Evolutionary conservation across 2,329 filamentous ascomycete species (phyloP), one percentile per base, ranked within the genome.

Genomic region (Ophiostoma sp.): DNA sequence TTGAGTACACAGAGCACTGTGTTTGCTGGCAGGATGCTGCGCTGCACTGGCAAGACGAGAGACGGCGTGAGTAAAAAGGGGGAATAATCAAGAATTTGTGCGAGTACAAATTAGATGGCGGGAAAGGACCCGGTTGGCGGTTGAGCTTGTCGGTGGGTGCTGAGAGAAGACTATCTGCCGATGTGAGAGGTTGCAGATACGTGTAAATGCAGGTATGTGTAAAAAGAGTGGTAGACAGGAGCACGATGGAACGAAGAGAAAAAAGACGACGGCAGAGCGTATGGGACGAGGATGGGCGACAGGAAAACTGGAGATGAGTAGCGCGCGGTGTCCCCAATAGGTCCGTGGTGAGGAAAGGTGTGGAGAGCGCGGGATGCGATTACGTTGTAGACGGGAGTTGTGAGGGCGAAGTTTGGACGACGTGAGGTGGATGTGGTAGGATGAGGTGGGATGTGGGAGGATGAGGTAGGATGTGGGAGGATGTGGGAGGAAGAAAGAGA

Each of bases 271-370:
- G 27, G 18, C 5, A 58, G 4, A 5, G 18, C 52, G 18, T 58
- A n/a, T 38, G 16, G 52, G 11, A 60, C 3, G 27, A 38, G 55
- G 42, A 44, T 12, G 11, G 11, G 11, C 38, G 55, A 27, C 55
- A 60, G 27, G 55, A 60, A 60, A 60, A 60, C 55, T 60, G 55
- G 55, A 60, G 55, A 14, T 40, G 55, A 14, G 12, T 18, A 11
- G 55, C 27, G 49, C 7, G n/a, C 7, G 6, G 12, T 2, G 6
- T 27, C n/a, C 49, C 49, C 4, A 55, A 52, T n/a, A n/a, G 4
- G 4, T 52, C 5, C 18, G 3, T 27, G n/a, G 47, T 7, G 16
- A n/a, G 49, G 18, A 27, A 11, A 11, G 12, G 49, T 12, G 49
- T 12, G 18, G 5, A 7, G 8, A 11, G 49, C 49, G 49, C 11